phyloP scores from a whole-genome alignment of 176 grass and related monocot genomes.

The Pontederia paniculata region DNA sequence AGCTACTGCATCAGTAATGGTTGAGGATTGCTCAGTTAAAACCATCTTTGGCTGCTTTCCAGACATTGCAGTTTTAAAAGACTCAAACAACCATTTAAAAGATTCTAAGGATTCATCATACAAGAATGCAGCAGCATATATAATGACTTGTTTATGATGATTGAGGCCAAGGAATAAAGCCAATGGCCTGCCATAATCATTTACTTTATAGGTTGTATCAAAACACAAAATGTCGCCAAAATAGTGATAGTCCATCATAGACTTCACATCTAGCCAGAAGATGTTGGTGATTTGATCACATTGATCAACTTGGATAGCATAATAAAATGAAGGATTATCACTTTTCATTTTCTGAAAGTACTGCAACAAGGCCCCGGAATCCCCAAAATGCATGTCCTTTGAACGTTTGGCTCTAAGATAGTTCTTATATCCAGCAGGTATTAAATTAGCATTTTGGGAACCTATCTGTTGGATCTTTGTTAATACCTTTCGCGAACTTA shows the following conservation, averaged over 20 bases:
- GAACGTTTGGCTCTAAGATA: constrained; percentile 54
- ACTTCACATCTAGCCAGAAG: constrained; percentile 77
- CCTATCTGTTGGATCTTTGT: constrained; percentile 40
- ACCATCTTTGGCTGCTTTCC: constrained; percentile 57
- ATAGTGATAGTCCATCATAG: constrained; percentile 70
- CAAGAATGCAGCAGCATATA: constrained; percentile 74
- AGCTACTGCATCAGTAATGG: constrained; percentile 51
- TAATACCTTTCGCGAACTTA: constrained; percentile 49
- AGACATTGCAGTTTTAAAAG: constrained; percentile 62
- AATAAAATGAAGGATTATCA: constrained; percentile 74
- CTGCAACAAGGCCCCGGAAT: constrained; percentile 49
- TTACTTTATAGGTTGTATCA: constrained; percentile 54
- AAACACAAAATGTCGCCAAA: constrained; percentile 80
- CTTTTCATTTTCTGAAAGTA: constrained; percentile 83
- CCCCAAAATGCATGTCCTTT: constrained; percentile 38
- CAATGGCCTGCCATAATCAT: constrained; percentile 50
- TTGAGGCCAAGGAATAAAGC: constrained; percentile 83
- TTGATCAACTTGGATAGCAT: constrained; percentile 84
- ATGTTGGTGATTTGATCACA: constrained; percentile 68
- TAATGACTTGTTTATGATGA: constrained; percentile 62
- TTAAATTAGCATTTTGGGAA: constrained; percentile 34
- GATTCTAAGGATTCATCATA: constrained; percentile 86
- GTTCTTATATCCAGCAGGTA: constrained; percentile 71
- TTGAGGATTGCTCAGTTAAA: constrained; percentile 39
- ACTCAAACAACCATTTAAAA: constrained; percentile 83